Evolutionary conservation across 208 protist species (phyloP), one percentile per base, ranked within the genome.

Genomic region (Phytomonas sp.): DNA sequence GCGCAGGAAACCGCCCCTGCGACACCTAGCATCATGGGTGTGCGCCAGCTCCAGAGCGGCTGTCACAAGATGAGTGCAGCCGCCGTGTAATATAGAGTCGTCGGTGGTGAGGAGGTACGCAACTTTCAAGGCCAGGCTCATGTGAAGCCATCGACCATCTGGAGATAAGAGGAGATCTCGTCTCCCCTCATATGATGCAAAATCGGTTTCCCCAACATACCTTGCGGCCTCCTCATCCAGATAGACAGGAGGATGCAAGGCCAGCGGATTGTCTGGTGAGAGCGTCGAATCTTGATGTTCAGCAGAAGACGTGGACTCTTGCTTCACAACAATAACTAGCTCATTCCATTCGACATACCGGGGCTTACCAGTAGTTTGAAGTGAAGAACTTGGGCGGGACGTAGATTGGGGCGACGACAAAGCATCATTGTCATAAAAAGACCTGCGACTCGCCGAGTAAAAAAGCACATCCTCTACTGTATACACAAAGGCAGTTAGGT

Each of bases 81-180:
- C 81, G 60, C 77, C 77, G 73, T 92, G 83, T 13, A 96, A 74
- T 43, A 93, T 53, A 0, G 77, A 59, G 26, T 56, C 71, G 78
- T 85, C 74, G 23, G 59, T 74, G 64, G 75, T 83, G 36, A 96
- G 56, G 46, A 93, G 68, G 75, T 85, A 68, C 28, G 87, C 87
- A 20, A 81, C 75, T 70, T 87, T 83, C 26, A 89, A 71, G 0
- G 91, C 91, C 34, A 96, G 80, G 11, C 75, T 37, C 20, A 83
- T 30, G 77, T 96, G 91, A 28, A 89, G 67, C 88, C 91, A 96
- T 43, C 83, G 76, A 9, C 76, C 84, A 70, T 96, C 90, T 20
- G 90, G 85, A 30, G 64, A 37, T 29, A 40, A 70, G 37, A 83
- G 73, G 32, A 91, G 23, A 43, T 56, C 70, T 20, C 20, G 8